A percentile compares a stretch with the other conserved stretches of the same genome.
These are phyloP conservation scores for Aspergillus saccharolyticus DNA, from an alignment of 495 filamentous ascomycete species.

Conservation along the genomic window DNA sequence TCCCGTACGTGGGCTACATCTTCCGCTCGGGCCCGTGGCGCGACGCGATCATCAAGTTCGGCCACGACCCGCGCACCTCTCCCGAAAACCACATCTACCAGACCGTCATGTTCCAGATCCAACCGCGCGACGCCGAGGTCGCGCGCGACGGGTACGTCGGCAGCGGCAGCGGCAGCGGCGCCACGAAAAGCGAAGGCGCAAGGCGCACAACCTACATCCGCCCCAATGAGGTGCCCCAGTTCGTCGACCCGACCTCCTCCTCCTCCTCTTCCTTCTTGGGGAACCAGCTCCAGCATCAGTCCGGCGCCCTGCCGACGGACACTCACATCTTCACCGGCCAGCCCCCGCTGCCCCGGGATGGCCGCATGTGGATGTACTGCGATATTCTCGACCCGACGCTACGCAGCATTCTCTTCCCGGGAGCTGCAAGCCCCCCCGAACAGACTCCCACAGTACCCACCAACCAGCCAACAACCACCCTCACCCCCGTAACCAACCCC, in stretches of 20 bases:
- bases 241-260: constrained; percentile 17
- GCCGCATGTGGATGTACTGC: constrained; percentile 88
- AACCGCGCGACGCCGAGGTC: constrained; percentile 75
- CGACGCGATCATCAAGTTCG: constrained; percentile 77
- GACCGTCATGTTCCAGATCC: constrained; percentile 71
- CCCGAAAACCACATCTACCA: constrained; percentile 77
- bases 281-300: not conserved
- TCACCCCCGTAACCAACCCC: no score
- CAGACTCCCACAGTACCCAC: no score
- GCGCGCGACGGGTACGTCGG: constrained; percentile 65
- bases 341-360: constrained; percentile 57
- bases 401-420: constrained; percentile 29
- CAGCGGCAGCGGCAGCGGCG: not conserved
- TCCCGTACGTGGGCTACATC: constrained; percentile 79
- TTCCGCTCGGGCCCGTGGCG: constrained; percentile 88
- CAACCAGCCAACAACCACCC: no score
- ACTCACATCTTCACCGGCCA: constrained; percentile 78
- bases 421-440: no score
- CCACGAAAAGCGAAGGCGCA: constrained; percentile 44
- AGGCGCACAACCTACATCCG: constrained; percentile 27
- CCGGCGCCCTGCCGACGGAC: not conserved
- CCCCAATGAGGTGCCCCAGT: constrained; percentile 11
- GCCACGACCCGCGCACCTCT: constrained; percentile 75
- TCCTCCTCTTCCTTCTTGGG: no score
- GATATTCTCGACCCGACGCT: constrained; percentile 81